These are phyloP conservation scores for Cicer pinnatifidum DNA, from an alignment of 306 rosid species.

Conservation along the genomic window DNA sequence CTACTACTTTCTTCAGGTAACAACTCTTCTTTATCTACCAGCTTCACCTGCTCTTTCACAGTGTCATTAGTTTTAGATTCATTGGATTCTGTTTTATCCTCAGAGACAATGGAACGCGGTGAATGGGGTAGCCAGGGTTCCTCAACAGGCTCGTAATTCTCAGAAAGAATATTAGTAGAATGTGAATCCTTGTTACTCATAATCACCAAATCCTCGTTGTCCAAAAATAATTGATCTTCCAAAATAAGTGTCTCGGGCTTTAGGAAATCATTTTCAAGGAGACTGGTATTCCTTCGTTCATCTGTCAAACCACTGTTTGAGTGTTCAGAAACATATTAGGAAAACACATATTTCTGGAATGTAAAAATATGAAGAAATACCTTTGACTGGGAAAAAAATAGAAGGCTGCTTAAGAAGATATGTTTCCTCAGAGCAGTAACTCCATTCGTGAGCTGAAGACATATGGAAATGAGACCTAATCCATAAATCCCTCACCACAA, in stretches of 20 bases:
- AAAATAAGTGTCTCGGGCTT: constrained; percentile 46
- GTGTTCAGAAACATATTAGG: constrained; percentile 89
- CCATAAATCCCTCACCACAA: constrained; percentile 85
- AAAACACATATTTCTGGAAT: constrained; percentile 44
- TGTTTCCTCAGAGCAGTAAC: constrained; percentile 69
- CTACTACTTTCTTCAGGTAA: constrained; percentile 62
- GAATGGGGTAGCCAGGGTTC: constrained; percentile 82
- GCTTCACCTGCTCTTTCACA: constrained; percentile 48
- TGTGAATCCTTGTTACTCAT: constrained; percentile 44
- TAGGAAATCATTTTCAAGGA: constrained; percentile 53
- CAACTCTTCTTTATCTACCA: constrained; percentile 55
- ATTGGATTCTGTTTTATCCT: constrained; percentile 54
- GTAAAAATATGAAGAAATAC: constrained; percentile 59
- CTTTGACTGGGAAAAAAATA: constrained; percentile 55
- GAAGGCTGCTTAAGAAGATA: constrained; percentile 60
- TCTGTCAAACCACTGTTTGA: constrained; percentile 99
- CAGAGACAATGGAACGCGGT: constrained; percentile 45
- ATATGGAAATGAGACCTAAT: constrained; percentile 57
- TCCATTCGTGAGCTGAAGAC: constrained; percentile 55
- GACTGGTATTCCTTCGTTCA: constrained; percentile 58
- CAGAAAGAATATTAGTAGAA: constrained; percentile 48
- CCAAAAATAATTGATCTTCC: constrained; percentile 54
- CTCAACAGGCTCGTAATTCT: constrained; percentile 77
- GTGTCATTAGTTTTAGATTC: constrained; percentile 49
- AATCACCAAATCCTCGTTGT: constrained; percentile 46